Percentiles rank a stretch among this genome's conserved stretches.
Conservation (phyloP, 1,284 basidiomycete genomes). For the Ganoderma meredithae region DNA sequence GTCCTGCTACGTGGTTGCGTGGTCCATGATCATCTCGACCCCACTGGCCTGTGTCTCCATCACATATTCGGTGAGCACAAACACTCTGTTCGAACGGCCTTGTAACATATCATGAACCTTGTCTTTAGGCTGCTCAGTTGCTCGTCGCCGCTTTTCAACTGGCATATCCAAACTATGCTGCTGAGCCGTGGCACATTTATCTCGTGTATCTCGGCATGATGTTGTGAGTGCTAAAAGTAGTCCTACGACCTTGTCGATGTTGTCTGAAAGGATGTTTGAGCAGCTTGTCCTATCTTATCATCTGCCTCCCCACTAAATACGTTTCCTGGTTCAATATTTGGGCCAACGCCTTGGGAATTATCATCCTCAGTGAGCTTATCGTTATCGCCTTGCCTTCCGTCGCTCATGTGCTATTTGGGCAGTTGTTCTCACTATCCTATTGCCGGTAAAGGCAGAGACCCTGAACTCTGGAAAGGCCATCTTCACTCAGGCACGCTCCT, state of each 20-base stretch:
- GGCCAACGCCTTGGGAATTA: conserved; percentile 27
- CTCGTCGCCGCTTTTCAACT: conserved; percentile 28
- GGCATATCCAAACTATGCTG: conserved; percentile 24
- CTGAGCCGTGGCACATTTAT: conserved; percentile 30
- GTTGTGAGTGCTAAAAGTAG: conserved; percentile 14
- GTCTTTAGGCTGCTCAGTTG: conserved; percentile 29
- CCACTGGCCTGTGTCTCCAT: conserved; percentile 31
- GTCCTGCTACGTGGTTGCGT: conserved; percentile 52
- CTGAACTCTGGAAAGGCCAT: conserved; percentile 14
- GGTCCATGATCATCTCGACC: conserved; percentile 34
- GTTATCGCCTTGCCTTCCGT: conserved; percentile 10
- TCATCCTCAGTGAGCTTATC: conserved; percentile 22
- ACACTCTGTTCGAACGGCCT: background rate
- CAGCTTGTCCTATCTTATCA: conserved; percentile 29
- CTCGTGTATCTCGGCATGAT: conserved; percentile 34
- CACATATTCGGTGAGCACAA: conserved; percentile 28
- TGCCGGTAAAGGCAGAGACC: conserved; percentile 16
- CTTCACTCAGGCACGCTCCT: conserved; percentile 1
- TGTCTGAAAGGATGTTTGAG: no score
- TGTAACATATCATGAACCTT: background rate
- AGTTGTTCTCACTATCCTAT: conserved; percentile 21
- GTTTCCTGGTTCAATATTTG: conserved; percentile 36
- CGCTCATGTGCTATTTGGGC: background rate
- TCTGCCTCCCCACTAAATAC: conserved; percentile 32
- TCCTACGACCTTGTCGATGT: no score